Evolutionary conservation across 768 basidiomycete species (phyloP).

Genomic region (Pholiota microspora): DNA sequence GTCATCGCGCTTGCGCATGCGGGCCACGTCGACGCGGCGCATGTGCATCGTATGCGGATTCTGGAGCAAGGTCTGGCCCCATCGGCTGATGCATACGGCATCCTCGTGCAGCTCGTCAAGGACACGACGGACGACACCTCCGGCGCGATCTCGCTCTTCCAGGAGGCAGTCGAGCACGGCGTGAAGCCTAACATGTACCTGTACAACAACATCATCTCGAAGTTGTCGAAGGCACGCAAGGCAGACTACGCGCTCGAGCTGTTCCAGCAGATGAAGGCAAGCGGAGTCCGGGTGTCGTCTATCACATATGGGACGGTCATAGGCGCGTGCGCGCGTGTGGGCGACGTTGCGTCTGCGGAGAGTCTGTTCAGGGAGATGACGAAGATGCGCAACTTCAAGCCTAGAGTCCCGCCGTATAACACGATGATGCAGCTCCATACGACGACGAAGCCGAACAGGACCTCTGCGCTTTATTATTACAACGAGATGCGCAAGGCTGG

Average conservation of each 20-base stretch:
- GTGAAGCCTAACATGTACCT: constrained; percentile 83
- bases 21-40: constrained; percentile 77
- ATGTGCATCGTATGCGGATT: constrained; percentile 76
- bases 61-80: constrained; percentile 76
- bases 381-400: constrained; percentile 67
- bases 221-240: constrained; percentile 91
- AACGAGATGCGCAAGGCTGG: constrained; percentile 55
- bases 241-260: constrained; percentile 85
- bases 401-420: constrained; percentile 94
- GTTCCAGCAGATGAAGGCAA: constrained; percentile 83
- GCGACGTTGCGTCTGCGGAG: constrained; percentile 81
- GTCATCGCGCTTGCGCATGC: constrained; percentile 81
- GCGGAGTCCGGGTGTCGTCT: constrained; percentile 62
- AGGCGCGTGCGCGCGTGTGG: constrained; percentile 90
- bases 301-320: constrained; percentile 97
- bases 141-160: constrained; percentile 81
- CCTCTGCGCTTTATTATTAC: constrained; percentile 74
- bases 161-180: constrained; percentile 68
- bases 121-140: constrained; percentile 96
- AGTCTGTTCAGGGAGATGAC: constrained; percentile 86
- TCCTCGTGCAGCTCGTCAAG: constrained; percentile 81
- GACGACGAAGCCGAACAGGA: constrained; percentile 84
- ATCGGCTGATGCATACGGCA: constrained; percentile 88
- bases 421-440: constrained; percentile 98
- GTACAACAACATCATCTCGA: constrained; percentile 97